Conservation (phyloP, 163 green algal species). For the Chlorella variabilis region DNA sequence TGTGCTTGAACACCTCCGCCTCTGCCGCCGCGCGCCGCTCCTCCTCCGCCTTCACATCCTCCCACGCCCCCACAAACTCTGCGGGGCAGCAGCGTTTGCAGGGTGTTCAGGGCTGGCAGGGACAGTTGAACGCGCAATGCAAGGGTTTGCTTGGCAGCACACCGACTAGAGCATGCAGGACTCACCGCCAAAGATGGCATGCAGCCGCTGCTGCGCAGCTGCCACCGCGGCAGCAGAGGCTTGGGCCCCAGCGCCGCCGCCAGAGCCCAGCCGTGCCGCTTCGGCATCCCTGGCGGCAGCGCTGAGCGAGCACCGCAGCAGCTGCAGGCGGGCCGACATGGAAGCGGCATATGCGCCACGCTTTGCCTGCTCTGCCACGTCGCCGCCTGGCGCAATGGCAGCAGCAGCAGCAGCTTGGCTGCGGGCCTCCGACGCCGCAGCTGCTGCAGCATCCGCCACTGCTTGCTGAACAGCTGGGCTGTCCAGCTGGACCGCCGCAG, state of each 20-base stretch:
- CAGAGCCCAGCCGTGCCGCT: slow-evolving; percentile 1
- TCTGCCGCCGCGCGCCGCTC: slow-evolving; percentile 69
- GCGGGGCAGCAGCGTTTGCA: not conserved
- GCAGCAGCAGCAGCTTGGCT: not conserved
- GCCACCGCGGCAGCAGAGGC: not conserved
- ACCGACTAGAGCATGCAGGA: not conserved
- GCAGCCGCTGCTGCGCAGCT: slow-evolving; percentile 11
- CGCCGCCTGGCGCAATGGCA: not conserved
- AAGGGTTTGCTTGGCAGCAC: no score
- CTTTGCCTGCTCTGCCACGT: not conserved
- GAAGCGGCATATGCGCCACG: not conserved
- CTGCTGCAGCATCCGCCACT: slow-evolving; percentile 11
- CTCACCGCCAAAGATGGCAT: slow-evolving; percentile 32
- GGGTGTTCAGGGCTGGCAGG: not conserved
- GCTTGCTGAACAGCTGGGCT: slow-evolving; percentile 20
- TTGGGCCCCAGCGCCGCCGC: not conserved
- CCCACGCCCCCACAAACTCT: slow-evolving; percentile 63
- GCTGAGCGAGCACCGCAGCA: slow-evolving; percentile 43
- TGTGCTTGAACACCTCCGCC: slow-evolving; percentile 88
- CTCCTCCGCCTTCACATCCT: slow-evolving; percentile 71
- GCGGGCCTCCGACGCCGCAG: not conserved
- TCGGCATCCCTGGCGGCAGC: slow-evolving; percentile 1
- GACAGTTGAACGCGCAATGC: no score
- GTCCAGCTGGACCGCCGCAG: slow-evolving; percentile 14
- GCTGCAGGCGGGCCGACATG: slow-evolving; percentile 29